phyloP scores from a whole-genome alignment of 345 rosid species.

The Bruguiera gymnorhiza region DNA sequence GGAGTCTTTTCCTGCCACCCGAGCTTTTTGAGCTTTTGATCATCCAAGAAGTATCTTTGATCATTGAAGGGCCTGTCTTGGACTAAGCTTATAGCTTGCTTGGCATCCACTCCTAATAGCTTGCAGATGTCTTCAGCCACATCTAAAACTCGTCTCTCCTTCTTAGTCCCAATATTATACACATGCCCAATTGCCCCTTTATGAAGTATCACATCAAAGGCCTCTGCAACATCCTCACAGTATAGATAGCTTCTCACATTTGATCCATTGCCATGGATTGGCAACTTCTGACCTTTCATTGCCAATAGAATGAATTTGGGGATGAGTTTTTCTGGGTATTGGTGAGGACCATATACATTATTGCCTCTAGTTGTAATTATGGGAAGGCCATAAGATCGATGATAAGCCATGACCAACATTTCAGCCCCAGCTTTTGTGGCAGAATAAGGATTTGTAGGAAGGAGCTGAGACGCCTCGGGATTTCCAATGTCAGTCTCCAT shows the following conservation, averaged over 20 bases:
- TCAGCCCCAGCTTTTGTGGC: constrained; percentile 71
- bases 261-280: constrained; percentile 62
- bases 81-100: constrained; percentile 38
- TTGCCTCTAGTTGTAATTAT: constrained; percentile 61
- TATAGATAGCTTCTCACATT: constrained; percentile 62
- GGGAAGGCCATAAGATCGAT: constrained; percentile 54
- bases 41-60: constrained; percentile 60
- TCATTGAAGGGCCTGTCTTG: constrained; percentile 65
- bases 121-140: constrained; percentile 61
- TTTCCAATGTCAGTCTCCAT: constrained; percentile 55
- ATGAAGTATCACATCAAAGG: constrained; percentile 62
- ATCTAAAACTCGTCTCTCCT: constrained; percentile 55
- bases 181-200: constrained; percentile 60
- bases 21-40: constrained; percentile 54
- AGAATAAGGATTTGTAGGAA: constrained; percentile 66
- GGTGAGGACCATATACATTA: constrained; percentile 65
- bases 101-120: constrained; percentile 37
- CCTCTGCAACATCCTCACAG: constrained; percentile 64
- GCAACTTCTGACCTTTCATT: constrained; percentile 50
- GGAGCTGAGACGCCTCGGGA: constrained; percentile 61
- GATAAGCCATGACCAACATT: constrained; percentile 70
- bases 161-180: constrained; percentile 55
- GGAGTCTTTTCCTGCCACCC: constrained; percentile 58
- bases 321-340: constrained; percentile 60
- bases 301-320: constrained; percentile 63